phyloP scores from a whole-genome alignment of 2,329 filamentous ascomycete species.

The Drechslerella coelobrocha region DNA sequence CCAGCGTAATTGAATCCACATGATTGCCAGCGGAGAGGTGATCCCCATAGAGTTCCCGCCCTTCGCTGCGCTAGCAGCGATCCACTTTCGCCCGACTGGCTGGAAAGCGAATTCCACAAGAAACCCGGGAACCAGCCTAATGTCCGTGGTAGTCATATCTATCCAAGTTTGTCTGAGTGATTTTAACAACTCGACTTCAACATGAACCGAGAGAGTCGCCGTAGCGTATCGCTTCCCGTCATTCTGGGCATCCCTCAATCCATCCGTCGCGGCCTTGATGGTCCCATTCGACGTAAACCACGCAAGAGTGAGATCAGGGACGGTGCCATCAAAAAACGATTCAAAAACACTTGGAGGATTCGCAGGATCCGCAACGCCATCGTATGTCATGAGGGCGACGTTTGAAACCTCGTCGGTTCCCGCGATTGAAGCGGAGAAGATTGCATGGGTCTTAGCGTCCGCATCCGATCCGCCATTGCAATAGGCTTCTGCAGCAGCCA shows the following conservation, averaged over 20 bases:
- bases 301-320: conserved; percentile 10
- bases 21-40: conserved; percentile 7
- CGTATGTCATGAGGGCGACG: conserved; percentile 10
- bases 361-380: conserved; percentile 10
- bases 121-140: conserved; percentile 29
- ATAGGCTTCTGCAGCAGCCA: conserved; percentile 16
- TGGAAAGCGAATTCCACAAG: conserved; percentile 51
- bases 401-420: background rate
- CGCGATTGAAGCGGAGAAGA: conserved; percentile 4
- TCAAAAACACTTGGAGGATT: conserved; percentile 21
- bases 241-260: background rate
- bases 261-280: conserved; percentile 1
- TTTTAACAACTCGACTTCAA: conserved; percentile 20
- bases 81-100: conserved; percentile 46
- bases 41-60: conserved; percentile 50
- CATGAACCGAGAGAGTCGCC: conserved; percentile 25
- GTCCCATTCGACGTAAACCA: conserved; percentile 9
- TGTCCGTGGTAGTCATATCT: background rate
- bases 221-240: conserved; percentile 16
- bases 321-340: conserved; percentile 29
- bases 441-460: conserved; percentile 15
- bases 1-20: conserved; percentile 16
- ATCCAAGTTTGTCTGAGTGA: conserved; percentile 12
- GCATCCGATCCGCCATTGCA: conserved; percentile 6
- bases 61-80: conserved; percentile 19